Percentiles rank a stretch among this genome's conserved stretches.
Conservation (phyloP, 345 rosid genomes). For the Corchorus olitorius region DNA sequence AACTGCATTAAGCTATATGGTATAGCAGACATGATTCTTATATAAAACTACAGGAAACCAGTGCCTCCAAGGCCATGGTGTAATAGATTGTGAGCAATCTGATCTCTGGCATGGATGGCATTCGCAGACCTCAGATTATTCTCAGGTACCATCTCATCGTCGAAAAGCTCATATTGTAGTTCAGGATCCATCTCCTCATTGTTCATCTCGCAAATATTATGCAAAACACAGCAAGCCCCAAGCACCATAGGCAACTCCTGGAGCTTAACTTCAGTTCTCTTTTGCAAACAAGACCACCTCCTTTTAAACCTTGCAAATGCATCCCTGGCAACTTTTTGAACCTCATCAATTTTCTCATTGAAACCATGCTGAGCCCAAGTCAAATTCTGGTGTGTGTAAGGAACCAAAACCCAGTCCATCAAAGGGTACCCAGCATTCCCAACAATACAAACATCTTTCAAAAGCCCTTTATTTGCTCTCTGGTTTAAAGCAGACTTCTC, state of each 20-base stretch:
- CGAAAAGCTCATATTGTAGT: conserved; percentile 35
- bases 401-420: conserved; percentile 79
- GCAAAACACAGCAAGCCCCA: conserved; percentile 59
- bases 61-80: conserved; percentile 54
- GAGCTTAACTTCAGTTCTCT: conserved; percentile 50
- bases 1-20: no score
- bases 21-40: neutral
- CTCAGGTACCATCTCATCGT: conserved; percentile 49
- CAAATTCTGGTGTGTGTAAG: conserved; percentile 68
- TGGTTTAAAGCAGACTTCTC: conserved; percentile 33
- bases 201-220: conserved; percentile 50
- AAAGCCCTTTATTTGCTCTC: conserved; percentile 48
- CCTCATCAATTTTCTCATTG: conserved; percentile 69
- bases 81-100: conserved; percentile 53
- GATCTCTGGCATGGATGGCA: conserved; percentile 45
- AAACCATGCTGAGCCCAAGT: conserved; percentile 89
- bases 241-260: conserved; percentile 53
- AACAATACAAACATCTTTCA: conserved; percentile 68
- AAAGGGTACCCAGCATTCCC: conserved; percentile 72
- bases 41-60: conserved; percentile 28
- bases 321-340: conserved; percentile 56
- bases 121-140: conserved; percentile 29
- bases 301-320: conserved; percentile 64
- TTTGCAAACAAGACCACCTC: conserved; percentile 56
- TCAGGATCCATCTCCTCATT: conserved; percentile 37